Base-by-base conservation (phyloP, 371 early-diverging fungal genomes). In the Syncephalastrum monosporum region DNA sequence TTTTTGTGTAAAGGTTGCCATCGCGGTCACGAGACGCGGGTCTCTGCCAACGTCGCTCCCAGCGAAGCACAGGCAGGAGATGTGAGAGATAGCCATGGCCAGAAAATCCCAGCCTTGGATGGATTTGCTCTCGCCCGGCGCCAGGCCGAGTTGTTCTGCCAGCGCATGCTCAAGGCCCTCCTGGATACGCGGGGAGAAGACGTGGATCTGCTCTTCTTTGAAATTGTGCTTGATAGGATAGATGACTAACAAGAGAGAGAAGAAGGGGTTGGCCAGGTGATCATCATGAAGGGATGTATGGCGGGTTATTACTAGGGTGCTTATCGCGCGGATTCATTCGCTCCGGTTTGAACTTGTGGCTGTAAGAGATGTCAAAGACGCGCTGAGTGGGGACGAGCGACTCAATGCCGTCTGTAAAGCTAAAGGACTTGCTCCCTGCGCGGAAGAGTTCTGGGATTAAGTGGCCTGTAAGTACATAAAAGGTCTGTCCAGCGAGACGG, bases 211-310 rank as follows among this genome's bases (percentile, higher is more conserved):
- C n/a, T 71, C 15, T 25, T 64, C 58, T 33, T 67, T 71, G 38
- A 71, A 71, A 38, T 74, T 71, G 19, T 74, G 67, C 23, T 64
- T 66, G 27, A 74, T 59, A n/a, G 67, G 63, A 42, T 67, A 65
- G 5, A 60, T 24, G 21, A 67, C 67, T 64, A 23, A 13, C 15
- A 47, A 48, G n/a, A 44, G 25, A 43, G 12, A 21, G 43, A 17
- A 16, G 21, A 27, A n/a, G n/a, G n/a, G 15, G 24, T 29, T 21
- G 24, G n/a, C 6, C 29, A 57, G n/a, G 13, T 1, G 19, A 7
- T 27, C 29, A 38, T 3, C 21, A 21, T 21, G 2, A 21, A 21
- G 21, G 21, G 21, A 21, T 21, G 21, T 21, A 21, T 21, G 2
- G 21, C 21, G 21, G 21, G 21, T 23, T 3, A 14, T 19, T 54